Base-by-base conservation (phyloP, 805 yeast species). In the Metschnikowia lochheadii region DNA sequence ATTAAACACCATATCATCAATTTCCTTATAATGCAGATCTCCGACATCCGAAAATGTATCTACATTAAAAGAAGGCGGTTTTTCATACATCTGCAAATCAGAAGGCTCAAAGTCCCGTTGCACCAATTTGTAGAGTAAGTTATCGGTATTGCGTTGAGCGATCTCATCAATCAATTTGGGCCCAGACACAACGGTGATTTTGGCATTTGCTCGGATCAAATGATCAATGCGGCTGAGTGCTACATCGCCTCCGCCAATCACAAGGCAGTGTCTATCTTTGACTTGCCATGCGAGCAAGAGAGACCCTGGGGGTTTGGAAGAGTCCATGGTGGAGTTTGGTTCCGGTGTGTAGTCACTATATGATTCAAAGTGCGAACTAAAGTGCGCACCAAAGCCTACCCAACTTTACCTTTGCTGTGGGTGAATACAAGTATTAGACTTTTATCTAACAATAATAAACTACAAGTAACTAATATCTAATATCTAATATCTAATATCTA, bases 231-330 rank as follows among this genome's bases (percentile, higher is more conserved):
- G 68, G 15, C 89, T 79, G 10, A 83, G 71, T 0, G 90, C 96
- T 7, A 88, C 96, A 43, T 82, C 85, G 10, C 89, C 88, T 6
- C 85, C 89, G 0, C 96, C 96, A 38, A 87, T 79, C 1, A 87
- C 86, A 8, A 87, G 71, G 14, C 86, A 87, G 56, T 79, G 87
- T 73, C 57, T 72, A 68, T 83, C 69, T 56, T 74, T 78, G 18
- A 85, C 87, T 66, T 85, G 90, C 88, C 87, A 84, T 10, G 91
- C 90, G 18, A 85, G 73, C 57, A 84, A 71, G 11, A 85, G 68
- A 0, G 90, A 85, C 1, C 53, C 56, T 2, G 56, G 56, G 20
- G 45, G 34, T 20, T 42, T 42, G 11, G 45, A 23, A 10, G 42
- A 33, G 31, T 33, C 38, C 45, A 42, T 42, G 45, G n/a, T 7